phyloP scores from a whole-genome alignment of 768 basidiomycete species.

The Neoboletus magnificus region DNA sequence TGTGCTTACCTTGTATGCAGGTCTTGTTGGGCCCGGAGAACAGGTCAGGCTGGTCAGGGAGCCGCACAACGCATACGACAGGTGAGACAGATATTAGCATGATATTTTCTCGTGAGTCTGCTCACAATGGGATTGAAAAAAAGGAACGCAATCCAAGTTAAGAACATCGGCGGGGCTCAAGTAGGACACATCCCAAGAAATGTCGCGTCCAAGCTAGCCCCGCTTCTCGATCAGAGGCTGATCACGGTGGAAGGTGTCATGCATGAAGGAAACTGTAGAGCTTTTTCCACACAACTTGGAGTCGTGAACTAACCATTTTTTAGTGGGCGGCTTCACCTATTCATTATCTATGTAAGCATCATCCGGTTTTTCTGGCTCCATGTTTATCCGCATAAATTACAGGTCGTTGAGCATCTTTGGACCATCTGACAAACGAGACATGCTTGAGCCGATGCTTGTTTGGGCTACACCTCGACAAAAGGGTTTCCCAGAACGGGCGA shows the following conservation, averaged over 20 bases:
- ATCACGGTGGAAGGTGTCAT: slow-evolving; percentile 70
- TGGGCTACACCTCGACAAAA: slow-evolving; percentile 74
- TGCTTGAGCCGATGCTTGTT: slow-evolving; percentile 60
- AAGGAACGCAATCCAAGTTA: slow-evolving; percentile 79
- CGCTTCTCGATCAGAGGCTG: slow-evolving; percentile 60
- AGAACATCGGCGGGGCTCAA: slow-evolving; percentile 69
- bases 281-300: background rate
- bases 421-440: slow-evolving; percentile 51
- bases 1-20: slow-evolving; percentile 35
- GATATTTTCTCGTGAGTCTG: background rate
- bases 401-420: slow-evolving; percentile 76
- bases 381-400: background rate
- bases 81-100: slow-evolving; percentile 38
- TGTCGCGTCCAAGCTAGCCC: slow-evolving; percentile 58
- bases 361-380: background rate
- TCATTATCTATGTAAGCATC: slow-evolving; percentile 57
- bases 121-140: background rate
- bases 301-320: slow-evolving; percentile 4
- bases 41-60: slow-evolving; percentile 67
- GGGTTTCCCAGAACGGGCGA: slow-evolving; percentile 42
- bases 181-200: slow-evolving; percentile 76
- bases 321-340: slow-evolving; percentile 48
- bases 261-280: slow-evolving; percentile 65
- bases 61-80: slow-evolving; percentile 65
- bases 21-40: slow-evolving; percentile 77